These are phyloP conservation scores for Mimosa pudica DNA, from an alignment of 306 rosid species.

Conservation along the genomic window DNA sequence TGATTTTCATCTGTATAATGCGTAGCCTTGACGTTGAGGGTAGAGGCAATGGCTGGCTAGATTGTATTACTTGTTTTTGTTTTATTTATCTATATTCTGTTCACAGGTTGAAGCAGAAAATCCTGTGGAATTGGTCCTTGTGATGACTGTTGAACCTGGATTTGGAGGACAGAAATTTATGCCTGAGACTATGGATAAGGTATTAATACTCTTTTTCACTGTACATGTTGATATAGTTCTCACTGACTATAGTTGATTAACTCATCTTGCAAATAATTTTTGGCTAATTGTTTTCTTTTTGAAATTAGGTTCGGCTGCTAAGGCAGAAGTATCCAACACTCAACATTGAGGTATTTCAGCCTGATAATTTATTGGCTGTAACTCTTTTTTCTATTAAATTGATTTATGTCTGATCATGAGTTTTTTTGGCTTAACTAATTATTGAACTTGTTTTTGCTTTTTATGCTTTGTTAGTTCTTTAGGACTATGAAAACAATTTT, in stretches of 20 bases:
- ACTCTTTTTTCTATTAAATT: slow-evolving; percentile 14
- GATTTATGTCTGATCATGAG: background rate
- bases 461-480: slow-evolving; percentile 20
- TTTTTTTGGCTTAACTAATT: background rate
- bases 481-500: background rate
- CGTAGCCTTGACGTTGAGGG: background rate
- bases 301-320: slow-evolving; percentile 67
- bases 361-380: slow-evolving; percentile 22
- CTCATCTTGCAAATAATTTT: slow-evolving; percentile 6
- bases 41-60: background rate
- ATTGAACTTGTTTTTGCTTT: slow-evolving; percentile 18
- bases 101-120: slow-evolving; percentile 80
- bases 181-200: slow-evolving; percentile 93
- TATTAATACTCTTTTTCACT: slow-evolving; percentile 27
- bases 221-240: slow-evolving; percentile 11
- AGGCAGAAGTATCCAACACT: slow-evolving; percentile 92
- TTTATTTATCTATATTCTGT: slow-evolving; percentile 27
- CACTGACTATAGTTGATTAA: slow-evolving; percentile 20
- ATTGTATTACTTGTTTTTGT: slow-evolving; percentile 6
- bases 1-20: slow-evolving; percentile 6
- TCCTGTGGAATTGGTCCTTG: slow-evolving; percentile 97
- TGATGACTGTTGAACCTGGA: slow-evolving; percentile 99
- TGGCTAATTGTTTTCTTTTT: slow-evolving; percentile 21
- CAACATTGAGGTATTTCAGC: slow-evolving; percentile 73
- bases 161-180: slow-evolving; percentile 98